Evolutionary conservation across 345 rosid species (phyloP).

Genomic region (Cardamine chenopodiifolia): DNA sequence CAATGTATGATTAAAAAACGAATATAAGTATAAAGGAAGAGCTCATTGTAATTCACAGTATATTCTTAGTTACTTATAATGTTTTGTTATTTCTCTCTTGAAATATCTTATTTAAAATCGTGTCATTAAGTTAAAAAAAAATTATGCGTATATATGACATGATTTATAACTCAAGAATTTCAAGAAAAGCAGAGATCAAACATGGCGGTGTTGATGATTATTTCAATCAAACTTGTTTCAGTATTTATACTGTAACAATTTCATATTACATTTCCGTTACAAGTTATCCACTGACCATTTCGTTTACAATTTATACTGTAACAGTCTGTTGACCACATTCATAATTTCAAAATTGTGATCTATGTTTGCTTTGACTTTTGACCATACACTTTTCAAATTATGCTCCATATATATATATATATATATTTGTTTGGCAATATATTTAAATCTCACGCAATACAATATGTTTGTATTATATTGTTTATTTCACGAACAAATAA

Average conservation of each 20-base stretch:
- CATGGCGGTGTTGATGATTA: neutral
- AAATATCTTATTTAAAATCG: too few relatives aligned
- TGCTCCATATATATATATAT: too few relatives aligned
- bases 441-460: too few relatives aligned
- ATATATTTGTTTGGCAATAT: too few relatives aligned
- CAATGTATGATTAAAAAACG: too few relatives aligned
- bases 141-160: too few relatives aligned
- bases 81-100: neutral
- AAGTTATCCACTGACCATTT: too few relatives aligned
- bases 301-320: neutral
- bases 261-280: neutral
- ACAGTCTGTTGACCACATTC: too few relatives aligned
- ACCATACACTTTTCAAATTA: neutral
- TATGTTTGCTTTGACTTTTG: neutral
- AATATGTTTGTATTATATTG: too few relatives aligned
- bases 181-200: conserved; percentile 19
- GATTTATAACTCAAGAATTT: neutral
- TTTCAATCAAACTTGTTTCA: neutral
- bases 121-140: too few relatives aligned
- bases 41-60: neutral
- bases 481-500: too few relatives aligned
- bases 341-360: neutral
- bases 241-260: neutral
- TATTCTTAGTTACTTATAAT: too few relatives aligned
- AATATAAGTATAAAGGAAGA: neutral